Evolutionary conservation across 805 yeast species (phyloP).

Genomic region (Hanseniaspora clermontiae): DNA sequence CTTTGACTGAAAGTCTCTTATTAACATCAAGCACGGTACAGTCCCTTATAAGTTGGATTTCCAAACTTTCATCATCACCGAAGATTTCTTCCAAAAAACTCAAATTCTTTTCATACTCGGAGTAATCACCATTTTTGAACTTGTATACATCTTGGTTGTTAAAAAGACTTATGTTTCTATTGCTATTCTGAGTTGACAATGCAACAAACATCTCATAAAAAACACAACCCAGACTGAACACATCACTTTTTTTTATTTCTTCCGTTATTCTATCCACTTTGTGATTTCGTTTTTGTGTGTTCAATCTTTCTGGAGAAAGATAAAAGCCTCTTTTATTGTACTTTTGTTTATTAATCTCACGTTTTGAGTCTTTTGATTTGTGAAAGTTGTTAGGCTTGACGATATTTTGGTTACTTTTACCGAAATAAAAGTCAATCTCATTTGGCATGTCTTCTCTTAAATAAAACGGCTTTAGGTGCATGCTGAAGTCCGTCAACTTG

Average conservation of each 20-base stretch:
- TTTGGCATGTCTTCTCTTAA: constrained; percentile 90
- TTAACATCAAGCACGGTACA: constrained; percentile 57
- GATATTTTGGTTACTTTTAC: neutral
- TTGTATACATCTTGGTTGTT: constrained; percentile 77
- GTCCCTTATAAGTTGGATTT: constrained; percentile 34
- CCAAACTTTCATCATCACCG: constrained; percentile 30
- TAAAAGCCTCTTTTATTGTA: constrained; percentile 58
- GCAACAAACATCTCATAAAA: constrained; percentile 54
- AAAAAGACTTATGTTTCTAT: constrained; percentile 68
- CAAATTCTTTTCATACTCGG: constrained; percentile 31
- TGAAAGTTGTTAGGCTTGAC: neutral
- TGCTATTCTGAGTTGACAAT: constrained; percentile 35
- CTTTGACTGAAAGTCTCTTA: constrained; percentile 43
- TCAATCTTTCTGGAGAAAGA: constrained; percentile 86
- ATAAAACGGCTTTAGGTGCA: constrained; percentile 60
- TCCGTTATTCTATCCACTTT: constrained; percentile 20
- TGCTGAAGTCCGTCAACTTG: constrained; percentile 68
- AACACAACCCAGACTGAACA: constrained; percentile 74
- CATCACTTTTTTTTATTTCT: constrained; percentile 48
- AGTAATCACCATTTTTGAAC: constrained; percentile 55
- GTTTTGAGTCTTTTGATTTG: neutral
- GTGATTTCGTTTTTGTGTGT: constrained; percentile 14
- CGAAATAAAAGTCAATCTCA: constrained; percentile 82
- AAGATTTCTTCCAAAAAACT: constrained; percentile 34
- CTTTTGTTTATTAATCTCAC: neutral